Evolutionary conservation across 306 rosid genomes (phyloP).

Genomic region (Prunus kanzakura): DNA sequence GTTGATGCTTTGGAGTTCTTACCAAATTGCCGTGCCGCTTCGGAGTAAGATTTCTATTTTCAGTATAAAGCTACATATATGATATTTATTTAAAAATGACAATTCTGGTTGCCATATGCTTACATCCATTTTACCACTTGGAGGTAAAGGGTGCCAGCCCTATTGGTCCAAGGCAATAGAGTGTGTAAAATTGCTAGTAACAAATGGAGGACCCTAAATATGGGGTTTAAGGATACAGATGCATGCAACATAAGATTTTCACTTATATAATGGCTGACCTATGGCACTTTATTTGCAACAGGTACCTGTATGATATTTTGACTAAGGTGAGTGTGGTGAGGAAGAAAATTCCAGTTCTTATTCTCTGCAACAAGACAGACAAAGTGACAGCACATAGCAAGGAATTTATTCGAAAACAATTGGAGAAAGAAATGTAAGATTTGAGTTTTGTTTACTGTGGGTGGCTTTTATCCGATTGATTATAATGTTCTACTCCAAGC

Average conservation of each 20-base stretch:
- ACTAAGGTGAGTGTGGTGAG: slow-evolving; percentile 81
- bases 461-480: slow-evolving; percentile 7
- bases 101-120: neutral
- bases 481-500: neutral
- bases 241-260: neutral
- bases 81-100: neutral
- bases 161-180: neutral
- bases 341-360: slow-evolving; percentile 82
- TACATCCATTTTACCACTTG: neutral
- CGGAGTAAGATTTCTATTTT: slow-evolving; percentile 55
- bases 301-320: slow-evolving; percentile 86
- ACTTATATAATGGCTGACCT: slow-evolving; percentile 14
- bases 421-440: slow-evolving; percentile 91
- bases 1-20: slow-evolving; percentile 87
- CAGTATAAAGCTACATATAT: neutral
- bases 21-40: slow-evolving; percentile 78
- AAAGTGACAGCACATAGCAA: slow-evolving; percentile 92
- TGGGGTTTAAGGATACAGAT: neutral
- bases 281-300: slow-evolving; percentile 18
- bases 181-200: neutral
- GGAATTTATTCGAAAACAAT: slow-evolving; percentile 80
- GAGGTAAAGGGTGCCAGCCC: neutral
- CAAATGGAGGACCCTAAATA: neutral
- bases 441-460: slow-evolving; percentile 2
- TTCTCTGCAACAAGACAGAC: slow-evolving; percentile 92